Base-by-base conservation (phyloP, 176 grass and related monocot species). In the Oropetium thomaeum region DNA sequence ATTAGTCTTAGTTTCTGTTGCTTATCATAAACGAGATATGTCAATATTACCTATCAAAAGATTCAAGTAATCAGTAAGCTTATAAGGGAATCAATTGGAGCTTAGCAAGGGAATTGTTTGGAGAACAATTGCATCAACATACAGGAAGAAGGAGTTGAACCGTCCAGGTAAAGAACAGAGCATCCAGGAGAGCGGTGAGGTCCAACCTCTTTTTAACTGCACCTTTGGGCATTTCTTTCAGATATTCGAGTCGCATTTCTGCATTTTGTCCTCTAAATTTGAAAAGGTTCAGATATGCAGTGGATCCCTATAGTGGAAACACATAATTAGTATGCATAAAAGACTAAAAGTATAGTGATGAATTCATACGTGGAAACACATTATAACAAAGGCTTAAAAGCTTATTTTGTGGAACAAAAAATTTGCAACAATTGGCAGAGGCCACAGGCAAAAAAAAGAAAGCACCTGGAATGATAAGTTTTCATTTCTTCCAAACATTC, bases 131-230 rank as follows among this genome's bases (percentile, higher is more conserved):
- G 5, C 45, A 58, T 83, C 0, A 70, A 73, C 85, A 74, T 74
- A 93, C 90, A 23, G 87, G 90, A 86, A 89, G 78, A 33, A 93
- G 81, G 14, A 89, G 87, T 71, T 93, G 78, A 64, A 84, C 41
- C 0, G 87, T 81, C 87, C 79, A 93, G 44, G 77, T 79, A 34
- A 83, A 89, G 42, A 93, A 89, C 3, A 89, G 53, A 9, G 90
- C 66, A 44, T 74, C 83, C 11, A 89, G 47, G 25, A 93, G 55
- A 60, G 67, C 71, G 17, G 90, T 80, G 49, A 87, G n/a, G 51
- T 87, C 80, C 6, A 93, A 58, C 23, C 61, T 72, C 23, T 59
- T 10, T 57, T 62, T 72, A 8, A 30, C 23, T 66, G 76, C 87
- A 73, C 66, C 57, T 84, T 86, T 93, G 38, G 90, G 87, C 90